These are phyloP conservation scores for Eragrostis nindensis DNA, from an alignment of 176 grass and related monocot genomes.

Conservation along the genomic window DNA sequence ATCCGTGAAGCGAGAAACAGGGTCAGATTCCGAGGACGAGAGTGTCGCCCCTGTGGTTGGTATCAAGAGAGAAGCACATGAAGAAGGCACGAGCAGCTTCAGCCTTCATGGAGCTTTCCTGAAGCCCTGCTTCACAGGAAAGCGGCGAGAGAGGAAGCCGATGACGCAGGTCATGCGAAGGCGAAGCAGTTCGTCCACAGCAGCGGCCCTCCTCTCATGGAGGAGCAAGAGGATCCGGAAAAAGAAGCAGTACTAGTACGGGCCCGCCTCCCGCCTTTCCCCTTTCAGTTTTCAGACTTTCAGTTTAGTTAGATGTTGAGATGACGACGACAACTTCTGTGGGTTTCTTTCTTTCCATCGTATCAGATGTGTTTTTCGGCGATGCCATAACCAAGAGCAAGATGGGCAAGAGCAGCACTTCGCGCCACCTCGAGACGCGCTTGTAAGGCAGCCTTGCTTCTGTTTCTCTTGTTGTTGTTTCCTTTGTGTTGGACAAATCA, in stretches of 20 bases:
- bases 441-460: conserved; percentile 33
- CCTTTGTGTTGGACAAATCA: background rate
- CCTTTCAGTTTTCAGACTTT: background rate
- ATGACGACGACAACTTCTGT: conserved; percentile 18
- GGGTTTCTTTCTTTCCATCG: background rate
- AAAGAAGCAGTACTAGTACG: conserved; percentile 33
- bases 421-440: conserved; percentile 21
- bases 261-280: background rate
- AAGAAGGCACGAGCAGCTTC: conserved; percentile 44
- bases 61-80: conserved; percentile 44
- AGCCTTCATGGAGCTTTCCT: conserved; percentile 49
- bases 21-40: conserved; percentile 63
- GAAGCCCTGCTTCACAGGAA: conserved; percentile 69
- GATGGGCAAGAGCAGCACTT: background rate
- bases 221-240: conserved; percentile 43
- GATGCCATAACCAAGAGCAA: background rate
- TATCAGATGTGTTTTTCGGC: background rate
- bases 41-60: conserved; percentile 39
- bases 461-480: conserved; percentile 37
- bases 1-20: conserved; percentile 52
- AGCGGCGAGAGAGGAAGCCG: conserved; percentile 59
- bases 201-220: conserved; percentile 45
- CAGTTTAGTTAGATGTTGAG: conserved; percentile 14
- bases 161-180: conserved; percentile 49
- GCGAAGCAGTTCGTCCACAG: conserved; percentile 21